Evolutionary conservation across 2,329 filamentous ascomycete genomes (phyloP), one percentile per base, ranked within the genome.

Genomic region (Dactylellina parvicollis): DNA sequence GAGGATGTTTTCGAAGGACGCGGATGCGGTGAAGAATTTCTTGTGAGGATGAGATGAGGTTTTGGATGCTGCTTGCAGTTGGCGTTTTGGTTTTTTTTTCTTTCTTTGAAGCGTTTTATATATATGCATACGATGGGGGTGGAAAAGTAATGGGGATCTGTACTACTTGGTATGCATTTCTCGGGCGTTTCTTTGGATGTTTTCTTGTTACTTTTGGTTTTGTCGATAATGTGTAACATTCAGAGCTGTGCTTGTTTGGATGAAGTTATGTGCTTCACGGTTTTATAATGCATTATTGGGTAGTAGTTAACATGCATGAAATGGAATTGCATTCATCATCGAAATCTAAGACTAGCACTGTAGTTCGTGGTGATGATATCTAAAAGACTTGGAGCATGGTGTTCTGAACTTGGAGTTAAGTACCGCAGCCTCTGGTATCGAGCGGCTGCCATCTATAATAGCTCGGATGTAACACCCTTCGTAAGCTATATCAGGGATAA

Each of bases 1-100:
- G 59, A 76, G 76, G 75, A 75, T 78, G 76, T 78, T 74, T 46
- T 67, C 76, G 18, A 75, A 69, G 56, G 75, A 76, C 46, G 73
- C 83, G 79, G 75, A 80, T 80, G 49, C 79, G 80, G 52, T 80
- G 80, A 59, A 83, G 82, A 76, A 81, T 79, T 69, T 81, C 76
- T 32, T 82, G 79, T 76, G n/a, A 20, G 18, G 20, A 54, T 34
- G 20, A 47, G 40, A 28, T 30, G 40, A n/a, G 62, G 10, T 47
- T 46, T 67, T 36, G 38, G 22, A 10, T 24, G 14, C 9, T 32
- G 10, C 10, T 18, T 30, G 34, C 38, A 30, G 22, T 61, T 60
- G 24, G 34, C 47, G 46, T 59, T 50, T 22, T 20, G 18, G 14
- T 49, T 46, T 47, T n/a, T 46, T 44, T 40, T 66, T 22, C 12